These are phyloP conservation scores for Corylus americana DNA, from an alignment of 306 rosid genomes.

Conservation along the genomic window DNA sequence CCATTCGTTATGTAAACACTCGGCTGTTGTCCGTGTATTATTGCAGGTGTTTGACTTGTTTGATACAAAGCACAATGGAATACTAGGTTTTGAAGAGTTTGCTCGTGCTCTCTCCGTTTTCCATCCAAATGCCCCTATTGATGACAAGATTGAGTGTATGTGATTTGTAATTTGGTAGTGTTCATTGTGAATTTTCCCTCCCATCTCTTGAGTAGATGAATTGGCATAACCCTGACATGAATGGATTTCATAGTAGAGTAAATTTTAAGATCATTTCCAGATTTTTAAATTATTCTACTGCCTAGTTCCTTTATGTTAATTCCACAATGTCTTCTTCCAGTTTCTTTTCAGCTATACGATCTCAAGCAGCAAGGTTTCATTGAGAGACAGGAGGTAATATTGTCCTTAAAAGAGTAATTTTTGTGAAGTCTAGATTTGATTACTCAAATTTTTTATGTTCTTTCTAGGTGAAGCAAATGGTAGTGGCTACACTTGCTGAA, in stretches of 20 bases:
- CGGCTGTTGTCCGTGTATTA: conserved; percentile 19
- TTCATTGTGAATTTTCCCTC: no score
- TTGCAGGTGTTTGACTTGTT: conserved; percentile 89
- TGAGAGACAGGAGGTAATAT: conserved; percentile 93
- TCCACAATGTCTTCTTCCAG: conserved; percentile 48
- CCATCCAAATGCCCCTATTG: conserved; percentile 97
- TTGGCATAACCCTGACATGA: not conserved
- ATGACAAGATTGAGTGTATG: conserved; percentile 93
- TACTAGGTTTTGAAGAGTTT: conserved; percentile 96
- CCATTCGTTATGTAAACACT: conserved; percentile 19
- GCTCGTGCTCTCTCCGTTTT: conserved; percentile 95
- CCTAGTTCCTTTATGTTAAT: conserved; percentile 5
- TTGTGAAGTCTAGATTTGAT: not conserved
- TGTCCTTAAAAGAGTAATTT: conserved; percentile 9
- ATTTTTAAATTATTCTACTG: conserved; percentile 9
- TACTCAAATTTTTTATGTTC: conserved; percentile 14
- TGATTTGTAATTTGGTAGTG: not conserved
- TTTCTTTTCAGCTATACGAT: conserved; percentile 94
- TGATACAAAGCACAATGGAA: conserved; percentile 97
- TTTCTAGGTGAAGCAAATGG: conserved; percentile 97
- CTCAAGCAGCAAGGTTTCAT: conserved; percentile 99
- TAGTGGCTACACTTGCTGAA: conserved; percentile 97
- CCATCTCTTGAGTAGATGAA: not conserved
- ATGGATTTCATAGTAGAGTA: not conserved
- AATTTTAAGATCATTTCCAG: conserved; percentile 1